Evolutionary conservation across 2,329 filamentous ascomycete species (phyloP).

Genomic region (Botrytis paeoniae): DNA sequence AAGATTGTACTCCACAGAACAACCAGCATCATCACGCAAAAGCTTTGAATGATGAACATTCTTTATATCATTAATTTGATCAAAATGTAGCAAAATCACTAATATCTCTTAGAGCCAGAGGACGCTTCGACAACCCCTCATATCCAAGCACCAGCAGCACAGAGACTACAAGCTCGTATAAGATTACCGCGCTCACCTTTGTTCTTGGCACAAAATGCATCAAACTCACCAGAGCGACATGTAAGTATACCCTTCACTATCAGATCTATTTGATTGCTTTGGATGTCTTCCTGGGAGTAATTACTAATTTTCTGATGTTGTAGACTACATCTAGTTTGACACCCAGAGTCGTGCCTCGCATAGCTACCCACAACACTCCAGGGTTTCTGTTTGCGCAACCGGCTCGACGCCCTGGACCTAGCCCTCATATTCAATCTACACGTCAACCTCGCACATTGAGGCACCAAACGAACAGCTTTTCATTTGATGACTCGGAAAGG

Average conservation of each 20-base stretch:
- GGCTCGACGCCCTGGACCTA: slow-evolving; percentile 29
- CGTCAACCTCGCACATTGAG: slow-evolving; percentile 31
- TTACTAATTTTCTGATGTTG: neutral
- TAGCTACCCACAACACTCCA: slow-evolving; percentile 32
- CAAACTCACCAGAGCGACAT: slow-evolving; percentile 35
- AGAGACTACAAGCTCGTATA: slow-evolving; percentile 22
- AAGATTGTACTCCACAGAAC: neutral
- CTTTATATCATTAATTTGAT: neutral
- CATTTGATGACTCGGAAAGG: slow-evolving; percentile 37
- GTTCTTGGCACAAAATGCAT: slow-evolving; percentile 36
- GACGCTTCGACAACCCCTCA: slow-evolving; percentile 34
- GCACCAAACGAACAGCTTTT: slow-evolving; percentile 40
- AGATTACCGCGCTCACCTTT: slow-evolving; percentile 37
- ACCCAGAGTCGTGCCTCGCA: slow-evolving; percentile 29
- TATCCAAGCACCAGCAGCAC: slow-evolving; percentile 20
- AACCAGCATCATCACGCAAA: neutral
- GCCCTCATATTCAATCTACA: slow-evolving; percentile 21
- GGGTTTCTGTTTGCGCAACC: slow-evolving; percentile 37
- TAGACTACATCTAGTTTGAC: slow-evolving; percentile 28
- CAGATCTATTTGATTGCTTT: neutral
- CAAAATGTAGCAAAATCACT: slow-evolving; percentile 2
- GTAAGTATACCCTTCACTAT: neutral
- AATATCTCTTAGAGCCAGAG: slow-evolving; percentile 28
- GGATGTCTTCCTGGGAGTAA: neutral
- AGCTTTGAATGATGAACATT: neutral